Conservation (phyloP, 1,139 yeast species). For the Cylindricascospora bacillispora region DNA sequence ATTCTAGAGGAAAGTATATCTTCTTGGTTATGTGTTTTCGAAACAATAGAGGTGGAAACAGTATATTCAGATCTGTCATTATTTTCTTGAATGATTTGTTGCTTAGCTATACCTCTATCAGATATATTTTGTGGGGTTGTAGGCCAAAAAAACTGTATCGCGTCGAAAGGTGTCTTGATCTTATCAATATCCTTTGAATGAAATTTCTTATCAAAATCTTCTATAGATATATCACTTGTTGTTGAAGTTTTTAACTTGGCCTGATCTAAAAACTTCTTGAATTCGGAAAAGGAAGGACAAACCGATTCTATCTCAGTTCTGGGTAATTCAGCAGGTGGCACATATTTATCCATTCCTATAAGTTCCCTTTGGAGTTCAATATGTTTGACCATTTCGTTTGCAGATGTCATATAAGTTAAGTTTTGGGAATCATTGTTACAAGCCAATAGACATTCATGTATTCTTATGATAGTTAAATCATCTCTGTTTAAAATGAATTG, state of each 20-base stretch:
- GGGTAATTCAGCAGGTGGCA: constrained; percentile 10
- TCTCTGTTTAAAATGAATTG: constrained; percentile 44
- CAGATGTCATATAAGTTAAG: constrained; percentile 36
- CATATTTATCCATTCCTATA: constrained; percentile 28
- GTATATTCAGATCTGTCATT: too few species aligned
- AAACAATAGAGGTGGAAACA: too few species aligned
- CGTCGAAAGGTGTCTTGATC: constrained; percentile 11
- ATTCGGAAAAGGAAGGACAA: constrained; percentile 34
- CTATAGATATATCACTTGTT: constrained; percentile 8
- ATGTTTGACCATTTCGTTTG: constrained; percentile 51
- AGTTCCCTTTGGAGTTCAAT: constrained; percentile 41
- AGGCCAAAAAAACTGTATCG: too few species aligned
- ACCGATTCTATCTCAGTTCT: constrained; percentile 7
- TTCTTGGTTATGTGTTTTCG: too few species aligned
- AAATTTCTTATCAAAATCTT: constrained; percentile 6
- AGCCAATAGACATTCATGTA: constrained; percentile 41
- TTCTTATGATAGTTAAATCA: constrained; percentile 32
- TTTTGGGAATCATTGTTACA: constrained; percentile 9
- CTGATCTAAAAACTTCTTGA: constrained; percentile 25
- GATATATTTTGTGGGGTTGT: too few species aligned
- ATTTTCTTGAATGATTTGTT: too few species aligned
- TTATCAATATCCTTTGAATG: constrained; percentile 1
- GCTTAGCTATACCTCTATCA: too few species aligned
- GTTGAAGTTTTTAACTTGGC: constrained; percentile 14
- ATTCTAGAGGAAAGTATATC: too few species aligned